phyloP scores from a whole-genome alignment of 805 yeast species.

The Candida succiphila region DNA sequence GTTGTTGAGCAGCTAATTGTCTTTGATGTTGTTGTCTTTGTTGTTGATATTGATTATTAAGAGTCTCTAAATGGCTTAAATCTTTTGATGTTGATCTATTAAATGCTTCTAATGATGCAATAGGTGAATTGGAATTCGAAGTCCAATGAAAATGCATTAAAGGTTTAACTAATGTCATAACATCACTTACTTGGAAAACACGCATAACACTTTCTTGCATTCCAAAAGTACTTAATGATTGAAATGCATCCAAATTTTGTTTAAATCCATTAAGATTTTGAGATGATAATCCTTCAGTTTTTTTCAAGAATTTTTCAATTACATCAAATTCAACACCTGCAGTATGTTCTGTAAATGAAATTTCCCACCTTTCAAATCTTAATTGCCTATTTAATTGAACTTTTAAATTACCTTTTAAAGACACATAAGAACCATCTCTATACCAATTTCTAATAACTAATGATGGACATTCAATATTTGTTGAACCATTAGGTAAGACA shows the following conservation, averaged over 20 bases:
- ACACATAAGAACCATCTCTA: slow-evolving; percentile 61
- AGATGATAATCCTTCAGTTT: neutral
- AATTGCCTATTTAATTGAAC: slow-evolving; percentile 53
- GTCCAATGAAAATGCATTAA: slow-evolving; percentile 40
- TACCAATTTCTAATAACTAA: slow-evolving; percentile 41
- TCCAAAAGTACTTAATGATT: slow-evolving; percentile 47
- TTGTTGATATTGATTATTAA: slow-evolving; percentile 9
- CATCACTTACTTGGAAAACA: slow-evolving; percentile 65
- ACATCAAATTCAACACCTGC: slow-evolving; percentile 37
- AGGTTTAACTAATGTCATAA: slow-evolving; percentile 62
- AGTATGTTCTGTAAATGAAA: slow-evolving; percentile 35
- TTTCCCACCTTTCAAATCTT: slow-evolving; percentile 65
- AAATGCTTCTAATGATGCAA: slow-evolving; percentile 47
- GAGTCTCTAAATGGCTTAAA: slow-evolving; percentile 8
- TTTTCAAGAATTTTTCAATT: slow-evolving; percentile 28
- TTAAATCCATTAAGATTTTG: neutral
- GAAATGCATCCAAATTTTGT: slow-evolving; percentile 31
- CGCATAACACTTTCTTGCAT: slow-evolving; percentile 58
- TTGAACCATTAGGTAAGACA: slow-evolving; percentile 41
- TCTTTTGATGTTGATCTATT: slow-evolving; percentile 15
- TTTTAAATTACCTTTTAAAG: slow-evolving; percentile 50
- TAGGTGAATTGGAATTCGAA: slow-evolving; percentile 35
- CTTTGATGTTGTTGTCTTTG: slow-evolving; percentile 1
- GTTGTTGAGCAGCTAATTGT: slow-evolving; percentile 16
- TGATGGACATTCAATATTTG: slow-evolving; percentile 43